These are phyloP conservation scores for Zasmidium angulare DNA, from an alignment of 2,329 filamentous ascomycete species.

Conservation along the genomic window DNA sequence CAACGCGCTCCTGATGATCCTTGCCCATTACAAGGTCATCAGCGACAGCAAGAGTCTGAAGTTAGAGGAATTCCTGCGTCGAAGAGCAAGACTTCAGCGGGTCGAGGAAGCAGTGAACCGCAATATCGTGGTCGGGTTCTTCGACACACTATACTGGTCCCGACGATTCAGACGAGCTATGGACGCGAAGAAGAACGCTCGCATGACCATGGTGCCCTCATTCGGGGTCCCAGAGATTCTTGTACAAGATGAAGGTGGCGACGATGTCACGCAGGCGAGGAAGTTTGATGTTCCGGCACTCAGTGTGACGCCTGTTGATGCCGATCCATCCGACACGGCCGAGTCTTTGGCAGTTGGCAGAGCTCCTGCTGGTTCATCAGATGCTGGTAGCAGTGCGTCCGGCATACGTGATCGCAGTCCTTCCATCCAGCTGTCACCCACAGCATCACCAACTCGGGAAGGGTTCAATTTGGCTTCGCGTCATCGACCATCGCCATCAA, in stretches of 20 bases:
- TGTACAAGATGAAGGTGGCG: conserved; percentile 73
- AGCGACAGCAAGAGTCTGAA: conserved; percentile 95
- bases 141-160: conserved; percentile 89
- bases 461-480: conserved; percentile 23
- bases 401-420: conserved; percentile 25
- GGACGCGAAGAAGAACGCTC: conserved; percentile 69
- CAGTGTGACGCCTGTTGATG: conserved; percentile 33
- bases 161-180: conserved; percentile 76
- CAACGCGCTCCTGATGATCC: conserved; percentile 86
- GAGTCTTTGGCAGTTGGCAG: conserved; percentile 25
- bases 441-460: conserved; percentile 20
- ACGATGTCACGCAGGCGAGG: conserved; percentile 38
- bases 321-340: conserved; percentile 35
- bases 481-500: conserved; percentile 26
- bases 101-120: conserved; percentile 93
- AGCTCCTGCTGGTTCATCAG: conserved; percentile 12
- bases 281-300: conserved; percentile 32
- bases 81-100: conserved; percentile 83
- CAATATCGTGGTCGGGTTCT: conserved; percentile 89
- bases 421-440: conserved; percentile 32
- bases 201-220: conserved; percentile 75
- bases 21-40: conserved; percentile 98
- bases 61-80: conserved; percentile 89
- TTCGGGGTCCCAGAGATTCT: conserved; percentile 87
- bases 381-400: conserved; percentile 4